These are phyloP conservation scores for Calamus simplicifolius DNA, from an alignment of 176 grass and related monocot genomes.

Conservation along the genomic window DNA sequence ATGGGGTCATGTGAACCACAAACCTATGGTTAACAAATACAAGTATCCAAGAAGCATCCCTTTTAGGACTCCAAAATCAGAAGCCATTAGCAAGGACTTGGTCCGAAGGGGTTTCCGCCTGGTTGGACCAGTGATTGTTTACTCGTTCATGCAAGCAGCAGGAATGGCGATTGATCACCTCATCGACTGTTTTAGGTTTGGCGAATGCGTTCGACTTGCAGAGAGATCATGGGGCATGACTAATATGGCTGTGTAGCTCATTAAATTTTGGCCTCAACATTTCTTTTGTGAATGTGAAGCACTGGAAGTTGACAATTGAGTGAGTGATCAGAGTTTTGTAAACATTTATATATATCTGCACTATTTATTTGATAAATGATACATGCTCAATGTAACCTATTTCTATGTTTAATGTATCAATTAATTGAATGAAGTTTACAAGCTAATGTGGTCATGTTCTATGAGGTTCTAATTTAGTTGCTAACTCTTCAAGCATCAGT, in stretches of 20 bases:
- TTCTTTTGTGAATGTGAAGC: no score
- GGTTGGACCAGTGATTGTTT: constrained; percentile 86
- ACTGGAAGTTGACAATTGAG: no score
- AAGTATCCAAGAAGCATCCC: constrained; percentile 64
- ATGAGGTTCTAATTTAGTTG: no score
- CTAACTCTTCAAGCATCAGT: no score
- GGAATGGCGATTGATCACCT: constrained; percentile 88
- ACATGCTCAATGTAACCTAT: no score
- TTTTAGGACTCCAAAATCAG: constrained; percentile 80
- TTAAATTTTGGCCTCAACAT: no score
- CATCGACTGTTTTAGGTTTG: constrained; percentile 68
- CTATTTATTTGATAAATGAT: no score
- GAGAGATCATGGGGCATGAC: constrained; percentile 80
- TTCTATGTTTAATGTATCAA: no score
- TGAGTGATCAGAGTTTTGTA: no score
- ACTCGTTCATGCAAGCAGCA: constrained; percentile 91
- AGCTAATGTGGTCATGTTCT: no score
- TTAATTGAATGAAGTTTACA: no score
- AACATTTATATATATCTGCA: no score
- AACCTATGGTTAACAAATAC: constrained; percentile 61
- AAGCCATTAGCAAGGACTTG: constrained; percentile 86
- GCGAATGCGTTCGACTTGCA: constrained; percentile 53
- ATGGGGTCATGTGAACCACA: constrained; percentile 91
- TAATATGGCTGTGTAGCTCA: constrained; percentile 47
- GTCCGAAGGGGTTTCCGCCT: constrained; percentile 72